These are phyloP conservation scores for Gremmenia infestans DNA, from an alignment of 2,329 filamentous ascomycete genomes.

Conservation along the genomic window DNA sequence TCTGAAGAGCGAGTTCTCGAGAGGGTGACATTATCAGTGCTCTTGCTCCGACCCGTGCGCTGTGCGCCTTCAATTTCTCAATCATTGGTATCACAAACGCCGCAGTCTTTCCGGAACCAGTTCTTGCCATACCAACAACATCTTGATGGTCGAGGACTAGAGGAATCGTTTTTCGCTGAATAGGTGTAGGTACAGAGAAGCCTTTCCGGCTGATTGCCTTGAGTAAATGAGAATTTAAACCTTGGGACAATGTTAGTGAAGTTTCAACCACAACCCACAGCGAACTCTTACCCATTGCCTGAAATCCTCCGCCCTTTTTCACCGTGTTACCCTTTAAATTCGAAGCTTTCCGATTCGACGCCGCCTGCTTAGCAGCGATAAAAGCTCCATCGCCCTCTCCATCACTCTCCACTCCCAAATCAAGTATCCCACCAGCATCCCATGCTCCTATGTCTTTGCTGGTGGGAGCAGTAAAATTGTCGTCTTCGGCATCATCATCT, in stretches of 20 bases:
- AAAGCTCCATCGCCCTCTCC: constrained; percentile 78
- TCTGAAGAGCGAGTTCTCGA: constrained; percentile 90
- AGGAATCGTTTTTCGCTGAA: constrained; percentile 94
- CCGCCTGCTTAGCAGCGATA: constrained; percentile 81
- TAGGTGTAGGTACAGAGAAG: constrained; percentile 92
- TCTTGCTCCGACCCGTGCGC: constrained; percentile 76
- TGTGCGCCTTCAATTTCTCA: constrained; percentile 84
- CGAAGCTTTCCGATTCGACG: constrained; percentile 78
- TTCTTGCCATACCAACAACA: constrained; percentile 98
- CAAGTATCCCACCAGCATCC: constrained; percentile 57
- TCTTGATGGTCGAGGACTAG: constrained; percentile 85
- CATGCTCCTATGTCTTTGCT: constrained; percentile 42
- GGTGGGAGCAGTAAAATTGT: constrained; percentile 32
- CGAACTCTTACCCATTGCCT: constrained; percentile 73
- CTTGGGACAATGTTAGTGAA: constrained; percentile 33
- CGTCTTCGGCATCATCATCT: constrained; percentile 47
- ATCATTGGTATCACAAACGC: constrained; percentile 99
- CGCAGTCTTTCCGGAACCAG: constrained; percentile 97
- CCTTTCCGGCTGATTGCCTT: constrained; percentile 92
- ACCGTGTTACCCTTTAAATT: constrained; percentile 80
- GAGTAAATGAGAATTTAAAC: constrained; percentile 74
- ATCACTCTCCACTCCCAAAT: constrained; percentile 47
- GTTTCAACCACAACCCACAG: background rate
- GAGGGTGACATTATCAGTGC: constrained; percentile 89
- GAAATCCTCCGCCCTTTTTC: constrained; percentile 95